These are phyloP conservation scores for Aspergillus eucalypticola DNA, from an alignment of 2,329 filamentous ascomycete genomes.

Conservation along the genomic window DNA sequence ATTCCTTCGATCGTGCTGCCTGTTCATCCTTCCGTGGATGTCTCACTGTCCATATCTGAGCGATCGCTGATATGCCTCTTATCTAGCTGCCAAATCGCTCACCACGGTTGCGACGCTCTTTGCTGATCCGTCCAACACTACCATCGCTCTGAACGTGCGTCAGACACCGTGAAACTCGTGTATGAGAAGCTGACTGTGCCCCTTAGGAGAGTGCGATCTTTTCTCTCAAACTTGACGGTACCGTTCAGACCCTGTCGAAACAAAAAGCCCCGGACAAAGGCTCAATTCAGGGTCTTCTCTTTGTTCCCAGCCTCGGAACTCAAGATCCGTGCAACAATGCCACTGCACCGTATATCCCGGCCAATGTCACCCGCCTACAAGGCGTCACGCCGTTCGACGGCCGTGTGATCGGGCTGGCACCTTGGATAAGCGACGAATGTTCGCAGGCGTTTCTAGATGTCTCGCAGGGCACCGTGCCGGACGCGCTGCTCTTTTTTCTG, in stretches of 20 bases:
- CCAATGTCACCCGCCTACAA: slow-evolving; percentile 70
- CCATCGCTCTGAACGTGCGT: slow-evolving; percentile 40
- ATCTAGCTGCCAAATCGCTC: slow-evolving; percentile 27
- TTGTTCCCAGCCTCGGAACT: slow-evolving; percentile 69
- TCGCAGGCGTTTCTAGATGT: slow-evolving; percentile 69
- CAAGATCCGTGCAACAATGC: slow-evolving; percentile 64
- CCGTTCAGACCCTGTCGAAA: slow-evolving; percentile 74
- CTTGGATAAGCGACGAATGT: slow-evolving; percentile 78
- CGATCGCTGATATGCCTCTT: slow-evolving; percentile 17
- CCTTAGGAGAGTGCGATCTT: slow-evolving; percentile 35
- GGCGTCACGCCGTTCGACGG: slow-evolving; percentile 68
- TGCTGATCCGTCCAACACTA: slow-evolving; percentile 34
- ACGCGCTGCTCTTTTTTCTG: slow-evolving; percentile 60
- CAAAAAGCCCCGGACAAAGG: slow-evolving; percentile 63
- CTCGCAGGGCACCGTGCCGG: slow-evolving; percentile 62
- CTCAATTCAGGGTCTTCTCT: slow-evolving; percentile 75
- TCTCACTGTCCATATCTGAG: not conserved
- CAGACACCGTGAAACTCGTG: not conserved
- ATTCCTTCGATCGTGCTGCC: slow-evolving; percentile 2
- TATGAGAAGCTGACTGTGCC: not conserved
- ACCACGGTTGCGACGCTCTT: slow-evolving; percentile 39
- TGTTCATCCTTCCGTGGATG: no score
- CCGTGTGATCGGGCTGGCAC: slow-evolving; percentile 77
- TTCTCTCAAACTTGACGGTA: slow-evolving; percentile 45
- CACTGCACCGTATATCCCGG: slow-evolving; percentile 67